Evolutionary conservation across 2,329 filamentous ascomycete genomes (phyloP).

Genomic region (Chaetomiaceae sp.): DNA sequence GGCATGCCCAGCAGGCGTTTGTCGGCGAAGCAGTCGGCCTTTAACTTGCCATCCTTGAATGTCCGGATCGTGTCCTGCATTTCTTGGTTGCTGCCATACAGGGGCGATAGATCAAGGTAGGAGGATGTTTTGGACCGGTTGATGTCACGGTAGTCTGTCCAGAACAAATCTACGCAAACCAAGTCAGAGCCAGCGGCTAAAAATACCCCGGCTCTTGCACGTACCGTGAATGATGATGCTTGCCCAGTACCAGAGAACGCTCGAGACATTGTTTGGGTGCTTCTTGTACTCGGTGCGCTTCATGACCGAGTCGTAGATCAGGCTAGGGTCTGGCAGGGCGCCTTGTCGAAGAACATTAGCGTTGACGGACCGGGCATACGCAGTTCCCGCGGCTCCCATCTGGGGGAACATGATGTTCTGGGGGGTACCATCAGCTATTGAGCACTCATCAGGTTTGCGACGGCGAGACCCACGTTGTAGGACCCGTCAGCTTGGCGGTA

Average conservation of each 20-base stretch:
- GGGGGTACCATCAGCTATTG: no score
- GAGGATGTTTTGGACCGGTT: slow-evolving; percentile 63
- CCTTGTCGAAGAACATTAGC: slow-evolving; percentile 56
- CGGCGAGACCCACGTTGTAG: slow-evolving; percentile 53
- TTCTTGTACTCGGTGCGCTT: slow-evolving; percentile 47
- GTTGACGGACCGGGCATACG: slow-evolving; percentile 62
- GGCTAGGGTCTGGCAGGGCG: slow-evolving; percentile 61
- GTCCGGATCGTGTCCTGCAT: slow-evolving; percentile 65
- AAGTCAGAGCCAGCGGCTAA: neutral
- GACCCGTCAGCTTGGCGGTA: slow-evolving; percentile 69
- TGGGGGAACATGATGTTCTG: slow-evolving; percentile 61
- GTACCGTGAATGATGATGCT: slow-evolving; percentile 67
- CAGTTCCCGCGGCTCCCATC: slow-evolving; percentile 62
- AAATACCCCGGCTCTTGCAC: neutral
- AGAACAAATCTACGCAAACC: slow-evolving; percentile 58
- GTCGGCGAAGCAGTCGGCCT: slow-evolving; percentile 69
- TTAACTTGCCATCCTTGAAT: slow-evolving; percentile 66
- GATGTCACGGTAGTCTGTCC: slow-evolving; percentile 59
- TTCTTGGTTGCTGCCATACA: slow-evolving; percentile 65
- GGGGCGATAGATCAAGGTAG: slow-evolving; percentile 66
- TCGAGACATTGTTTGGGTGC: slow-evolving; percentile 69
- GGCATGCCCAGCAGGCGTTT: slow-evolving; percentile 67
- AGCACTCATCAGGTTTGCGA: no score
- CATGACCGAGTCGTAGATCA: slow-evolving; percentile 62
- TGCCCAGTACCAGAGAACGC: slow-evolving; percentile 68